Conservation (phyloP, 164 flowering plant species). For the Annona cherimola region DNA sequence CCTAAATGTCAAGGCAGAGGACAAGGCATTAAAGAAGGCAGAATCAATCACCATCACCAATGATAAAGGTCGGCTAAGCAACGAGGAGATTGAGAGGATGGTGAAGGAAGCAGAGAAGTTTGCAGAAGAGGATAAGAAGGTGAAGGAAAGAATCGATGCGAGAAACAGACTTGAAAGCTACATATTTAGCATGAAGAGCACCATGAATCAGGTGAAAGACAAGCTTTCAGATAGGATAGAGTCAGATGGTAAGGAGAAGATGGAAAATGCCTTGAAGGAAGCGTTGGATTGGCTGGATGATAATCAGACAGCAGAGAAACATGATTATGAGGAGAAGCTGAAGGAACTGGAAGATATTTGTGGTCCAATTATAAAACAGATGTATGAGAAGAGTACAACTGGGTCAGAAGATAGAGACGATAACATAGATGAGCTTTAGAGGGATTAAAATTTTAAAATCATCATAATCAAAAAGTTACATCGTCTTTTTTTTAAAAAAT, state of each 20-base stretch:
- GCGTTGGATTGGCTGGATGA: conserved; percentile 56
- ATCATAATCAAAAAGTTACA: too few relatives aligned
- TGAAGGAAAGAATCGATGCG: conserved; percentile 44
- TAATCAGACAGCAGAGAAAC: conserved; percentile 45
- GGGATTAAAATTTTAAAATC: background rate
- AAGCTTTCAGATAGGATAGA: conserved; percentile 47
- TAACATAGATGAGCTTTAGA: conserved; percentile 34
- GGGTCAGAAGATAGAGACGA: conserved; percentile 29
- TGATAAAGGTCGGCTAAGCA: conserved; percentile 48
- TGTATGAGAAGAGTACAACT: conserved; percentile 40
- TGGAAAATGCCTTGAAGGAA: conserved; percentile 41
- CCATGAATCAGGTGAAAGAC: conserved; percentile 23
- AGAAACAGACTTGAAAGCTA: conserved; percentile 50
- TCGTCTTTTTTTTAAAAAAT: too few relatives aligned
- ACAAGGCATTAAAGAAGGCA: conserved; percentile 42
- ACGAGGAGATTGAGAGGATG: conserved; percentile 51
- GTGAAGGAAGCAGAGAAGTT: conserved; percentile 48
- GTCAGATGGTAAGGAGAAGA: conserved; percentile 45
- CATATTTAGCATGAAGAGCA: conserved; percentile 45
- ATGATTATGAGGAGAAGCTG: conserved; percentile 50
- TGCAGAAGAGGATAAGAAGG: conserved; percentile 45
- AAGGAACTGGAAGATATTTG: conserved; percentile 51
- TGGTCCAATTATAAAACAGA: conserved; percentile 38
- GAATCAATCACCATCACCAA: conserved; percentile 42
- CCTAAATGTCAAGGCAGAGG: conserved; percentile 49